Evolutionary conservation across 2,329 filamentous ascomycete species (phyloP).

Genomic region (Claviceps sp.): DNA sequence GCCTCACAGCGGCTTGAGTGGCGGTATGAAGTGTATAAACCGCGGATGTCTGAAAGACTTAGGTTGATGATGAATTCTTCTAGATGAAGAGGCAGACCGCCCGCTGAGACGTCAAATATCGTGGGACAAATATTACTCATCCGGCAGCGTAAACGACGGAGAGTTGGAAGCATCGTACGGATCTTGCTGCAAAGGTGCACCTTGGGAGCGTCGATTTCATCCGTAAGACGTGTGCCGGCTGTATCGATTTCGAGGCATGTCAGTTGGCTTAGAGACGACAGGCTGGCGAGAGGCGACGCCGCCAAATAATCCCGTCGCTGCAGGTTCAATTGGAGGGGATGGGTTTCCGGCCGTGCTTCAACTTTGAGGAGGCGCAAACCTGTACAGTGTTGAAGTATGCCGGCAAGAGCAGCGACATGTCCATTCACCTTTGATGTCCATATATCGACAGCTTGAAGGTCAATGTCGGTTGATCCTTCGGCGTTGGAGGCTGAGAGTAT

Average conservation of each 20-base stretch:
- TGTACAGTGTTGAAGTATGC: slow-evolving; percentile 5
- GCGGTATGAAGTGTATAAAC: too few species aligned
- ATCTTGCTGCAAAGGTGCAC: slow-evolving; percentile 5
- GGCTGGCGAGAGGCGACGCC: slow-evolving; percentile 2
- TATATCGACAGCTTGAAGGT: not conserved
- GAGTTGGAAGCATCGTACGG: slow-evolving; percentile 2
- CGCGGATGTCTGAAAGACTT: slow-evolving; percentile 4
- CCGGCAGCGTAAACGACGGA: slow-evolving; percentile 6
- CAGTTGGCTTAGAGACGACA: slow-evolving; percentile 3
- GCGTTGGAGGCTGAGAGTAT: not conserved
- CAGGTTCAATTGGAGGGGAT: not conserved
- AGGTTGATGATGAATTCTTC: slow-evolving; percentile 6
- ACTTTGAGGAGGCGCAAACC: slow-evolving; percentile 3
- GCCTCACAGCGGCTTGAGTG: not conserved
- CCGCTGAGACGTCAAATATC: slow-evolving; percentile 2
- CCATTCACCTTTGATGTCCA: slow-evolving; percentile 5
- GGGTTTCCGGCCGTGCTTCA: slow-evolving; percentile 5
- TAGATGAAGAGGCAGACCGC: not conserved
- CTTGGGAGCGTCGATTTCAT: not conserved
- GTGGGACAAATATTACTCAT: slow-evolving; percentile 5
- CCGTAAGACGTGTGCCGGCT: slow-evolving; percentile 3
- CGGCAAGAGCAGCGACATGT: not conserved
- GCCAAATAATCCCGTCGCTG: slow-evolving; percentile 5
- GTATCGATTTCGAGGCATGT: slow-evolving; percentile 7
- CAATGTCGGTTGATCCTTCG: not conserved